Evolutionary conservation across 352 stramenopile genomes (phyloP).

Genomic region (Globisporangium canariense): DNA sequence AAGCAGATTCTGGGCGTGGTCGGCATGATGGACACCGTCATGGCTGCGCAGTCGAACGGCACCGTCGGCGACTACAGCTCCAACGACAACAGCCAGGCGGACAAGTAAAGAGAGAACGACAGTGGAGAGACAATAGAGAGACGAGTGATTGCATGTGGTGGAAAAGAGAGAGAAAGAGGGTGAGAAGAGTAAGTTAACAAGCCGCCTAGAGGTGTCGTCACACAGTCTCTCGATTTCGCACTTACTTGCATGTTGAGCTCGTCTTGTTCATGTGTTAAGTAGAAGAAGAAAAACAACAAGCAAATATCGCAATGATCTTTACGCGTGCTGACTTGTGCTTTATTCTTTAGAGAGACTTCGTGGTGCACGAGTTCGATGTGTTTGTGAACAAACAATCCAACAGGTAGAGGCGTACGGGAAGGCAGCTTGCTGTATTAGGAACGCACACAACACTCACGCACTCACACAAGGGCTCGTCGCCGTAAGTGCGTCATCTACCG

Average conservation of each 20-base stretch:
- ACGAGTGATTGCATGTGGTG: background rate
- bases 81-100: constrained; percentile 18
- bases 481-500: background rate
- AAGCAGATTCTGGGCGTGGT: constrained; percentile 84
- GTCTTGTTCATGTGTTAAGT: constrained; percentile 17
- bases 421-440: constrained; percentile 11
- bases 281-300: constrained; percentile 4
- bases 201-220: constrained; percentile 6
- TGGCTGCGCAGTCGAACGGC: constrained; percentile 80
- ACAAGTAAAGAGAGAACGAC: constrained; percentile 14
- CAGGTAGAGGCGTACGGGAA: background rate
- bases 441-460: constrained; percentile 7
- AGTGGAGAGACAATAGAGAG: constrained; percentile 18
- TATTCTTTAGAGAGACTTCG: background rate
- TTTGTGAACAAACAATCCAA: background rate
- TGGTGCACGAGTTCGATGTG: background rate
- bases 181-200: constrained; percentile 8
- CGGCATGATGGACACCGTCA: constrained; percentile 88
- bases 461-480: background rate
- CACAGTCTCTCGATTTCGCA: background rate
- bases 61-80: constrained; percentile 26
- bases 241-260: background rate
- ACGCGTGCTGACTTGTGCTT: background rate
- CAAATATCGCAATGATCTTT: constrained; percentile 7
- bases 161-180: background rate